Percentiles rank a stretch among this genome's conserved stretches.
Conservation (phyloP, 2,329 filamentous ascomycete genomes). For the Xylariaceae sp. region DNA sequence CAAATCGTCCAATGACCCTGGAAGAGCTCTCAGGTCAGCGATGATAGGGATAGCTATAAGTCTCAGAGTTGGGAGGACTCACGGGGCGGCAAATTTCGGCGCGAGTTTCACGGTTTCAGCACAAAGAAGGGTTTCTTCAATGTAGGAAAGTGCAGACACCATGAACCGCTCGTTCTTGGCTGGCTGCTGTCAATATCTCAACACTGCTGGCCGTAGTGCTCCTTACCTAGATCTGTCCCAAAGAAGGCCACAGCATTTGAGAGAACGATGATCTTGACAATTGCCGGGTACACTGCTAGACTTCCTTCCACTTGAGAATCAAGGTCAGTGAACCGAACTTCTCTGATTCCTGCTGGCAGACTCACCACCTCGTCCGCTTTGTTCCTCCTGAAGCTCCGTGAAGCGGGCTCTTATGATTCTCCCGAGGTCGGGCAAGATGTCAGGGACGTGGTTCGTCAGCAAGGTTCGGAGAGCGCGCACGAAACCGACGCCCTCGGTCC, state of each 20-base stretch:
- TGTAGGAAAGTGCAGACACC: constrained; percentile 15
- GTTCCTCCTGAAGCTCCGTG: neutral
- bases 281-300: constrained; percentile 7
- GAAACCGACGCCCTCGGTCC: constrained; percentile 24
- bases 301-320: too few relatives aligned
- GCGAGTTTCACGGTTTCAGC: constrained; percentile 22
- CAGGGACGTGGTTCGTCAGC: constrained; percentile 17
- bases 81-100: constrained; percentile 7
- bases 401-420: too few relatives aligned
- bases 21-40: too few relatives aligned
- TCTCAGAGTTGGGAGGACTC: neutral
- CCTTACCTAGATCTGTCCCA: constrained; percentile 9
- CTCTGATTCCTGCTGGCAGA: too few relatives aligned
- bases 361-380: too few relatives aligned
- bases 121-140: constrained; percentile 20
- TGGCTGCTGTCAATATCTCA: too few relatives aligned
- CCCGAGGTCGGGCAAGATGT: constrained; percentile 3
- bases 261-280: constrained; percentile 4
- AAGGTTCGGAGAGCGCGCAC: constrained; percentile 15
- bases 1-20: too few relatives aligned
- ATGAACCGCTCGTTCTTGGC: constrained; percentile 1
- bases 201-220: neutral
- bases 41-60: too few relatives aligned
- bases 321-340: too few relatives aligned
- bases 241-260: constrained; percentile 13